phyloP scores from a whole-genome alignment of 225 moss, liverwort and hornwort species.

The Climacium dendroides region DNA sequence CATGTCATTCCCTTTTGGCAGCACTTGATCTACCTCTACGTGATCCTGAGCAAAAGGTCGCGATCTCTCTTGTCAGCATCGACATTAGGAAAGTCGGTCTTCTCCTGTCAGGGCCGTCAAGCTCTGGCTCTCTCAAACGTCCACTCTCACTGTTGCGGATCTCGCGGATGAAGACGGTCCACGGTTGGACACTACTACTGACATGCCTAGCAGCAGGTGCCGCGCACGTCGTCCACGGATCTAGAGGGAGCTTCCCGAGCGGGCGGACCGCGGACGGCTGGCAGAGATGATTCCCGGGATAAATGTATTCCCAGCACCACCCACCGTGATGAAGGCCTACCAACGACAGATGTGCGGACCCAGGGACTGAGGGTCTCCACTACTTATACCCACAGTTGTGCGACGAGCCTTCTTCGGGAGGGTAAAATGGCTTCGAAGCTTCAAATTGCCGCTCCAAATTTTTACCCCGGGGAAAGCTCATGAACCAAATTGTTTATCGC shows the following conservation, averaged over 20 bases:
- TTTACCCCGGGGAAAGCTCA: neutral
- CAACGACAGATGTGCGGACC: neutral
- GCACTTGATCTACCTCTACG: neutral
- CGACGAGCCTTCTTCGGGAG: neutral
- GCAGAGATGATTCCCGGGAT: slow-evolving; percentile 2
- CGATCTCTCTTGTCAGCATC: neutral
- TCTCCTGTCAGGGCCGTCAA: neutral
- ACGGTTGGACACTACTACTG: neutral
- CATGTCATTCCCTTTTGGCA: neutral
- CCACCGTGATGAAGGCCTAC: neutral
- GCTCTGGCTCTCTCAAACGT: neutral
- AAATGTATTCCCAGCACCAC: neutral
- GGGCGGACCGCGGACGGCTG: neutral
- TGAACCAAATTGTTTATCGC: neutral
- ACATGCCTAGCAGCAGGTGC: neutral
- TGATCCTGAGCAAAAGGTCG: neutral
- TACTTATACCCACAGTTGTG: neutral
- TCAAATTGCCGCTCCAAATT: neutral
- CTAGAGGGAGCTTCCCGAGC: neutral
- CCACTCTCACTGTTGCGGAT: neutral
- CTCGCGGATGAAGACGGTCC: neutral
- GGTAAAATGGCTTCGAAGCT: neutral
- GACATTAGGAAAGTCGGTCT: neutral
- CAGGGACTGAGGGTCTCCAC: neutral
- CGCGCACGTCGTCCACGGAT: neutral